A percentile compares a stretch with the other conserved stretches of the same genome.
These are phyloP conservation scores for Amanita thiersii DNA, from an alignment of 768 basidiomycete genomes.

Conservation along the genomic window DNA sequence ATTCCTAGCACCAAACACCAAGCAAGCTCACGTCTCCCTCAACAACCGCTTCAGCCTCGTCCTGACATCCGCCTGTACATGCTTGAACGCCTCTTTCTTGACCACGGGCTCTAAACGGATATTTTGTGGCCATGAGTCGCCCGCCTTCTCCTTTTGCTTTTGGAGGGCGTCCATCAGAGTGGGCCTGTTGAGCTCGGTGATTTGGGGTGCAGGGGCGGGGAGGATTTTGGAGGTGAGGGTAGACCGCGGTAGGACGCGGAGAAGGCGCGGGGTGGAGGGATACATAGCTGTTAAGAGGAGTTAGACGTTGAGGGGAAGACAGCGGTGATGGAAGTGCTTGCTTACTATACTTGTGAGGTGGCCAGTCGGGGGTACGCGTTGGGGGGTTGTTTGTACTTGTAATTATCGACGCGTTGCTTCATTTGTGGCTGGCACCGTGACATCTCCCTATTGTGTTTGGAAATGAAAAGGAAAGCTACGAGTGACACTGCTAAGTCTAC, in stretches of 20 bases:
- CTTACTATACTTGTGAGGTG: not conserved
- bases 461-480: slow-evolving; percentile 16
- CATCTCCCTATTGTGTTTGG: slow-evolving; percentile 14
- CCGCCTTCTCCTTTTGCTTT: slow-evolving; percentile 24
- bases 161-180: slow-evolving; percentile 28
- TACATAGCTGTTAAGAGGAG: slow-evolving; percentile 21
- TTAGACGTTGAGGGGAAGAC: not conserved
- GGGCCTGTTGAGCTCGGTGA: slow-evolving; percentile 22
- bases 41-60: slow-evolving; percentile 30
- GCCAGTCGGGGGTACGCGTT: not conserved
- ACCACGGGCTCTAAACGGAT: slow-evolving; percentile 36
- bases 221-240: slow-evolving; percentile 23
- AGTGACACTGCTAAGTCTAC: not conserved
- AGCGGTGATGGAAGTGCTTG: not conserved
- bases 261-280: slow-evolving; percentile 24
- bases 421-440: no score
- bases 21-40: slow-evolving; percentile 27
- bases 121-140: slow-evolving; percentile 33
- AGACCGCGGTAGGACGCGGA: slow-evolving; percentile 29
- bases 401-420: no score
- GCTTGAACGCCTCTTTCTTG: slow-evolving; percentile 29
- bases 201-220: slow-evolving; percentile 25
- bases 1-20: not conserved
- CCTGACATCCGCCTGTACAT: slow-evolving; percentile 29
- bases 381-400: not conserved